These are phyloP conservation scores for Leucosporidium yakuticum DNA, from an alignment of 768 basidiomycete genomes.

Conservation along the genomic window DNA sequence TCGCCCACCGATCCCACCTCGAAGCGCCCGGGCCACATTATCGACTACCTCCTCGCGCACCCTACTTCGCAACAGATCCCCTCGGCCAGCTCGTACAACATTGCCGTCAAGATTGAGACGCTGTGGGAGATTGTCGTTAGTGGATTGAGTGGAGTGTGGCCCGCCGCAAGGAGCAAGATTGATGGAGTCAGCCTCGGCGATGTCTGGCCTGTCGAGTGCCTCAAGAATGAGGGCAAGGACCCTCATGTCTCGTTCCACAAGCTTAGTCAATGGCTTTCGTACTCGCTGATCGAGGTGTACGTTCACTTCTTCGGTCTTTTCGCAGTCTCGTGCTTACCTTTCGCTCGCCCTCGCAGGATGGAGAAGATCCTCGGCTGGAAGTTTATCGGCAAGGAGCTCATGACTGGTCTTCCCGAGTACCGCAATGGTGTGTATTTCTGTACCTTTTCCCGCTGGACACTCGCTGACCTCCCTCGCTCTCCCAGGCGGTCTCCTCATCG, in stretches of 20 bases:
- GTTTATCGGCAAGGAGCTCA: constrained; percentile 70
- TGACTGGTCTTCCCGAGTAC: constrained; percentile 94
- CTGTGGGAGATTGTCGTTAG: constrained; percentile 79
- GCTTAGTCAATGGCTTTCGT: constrained; percentile 88
- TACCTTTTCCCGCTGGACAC: neutral
- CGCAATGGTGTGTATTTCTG: constrained; percentile 62
- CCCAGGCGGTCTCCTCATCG: constrained; percentile 77
- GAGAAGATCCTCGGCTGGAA: constrained; percentile 70
- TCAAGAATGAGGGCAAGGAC: constrained; percentile 51
- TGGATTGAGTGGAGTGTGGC: constrained; percentile 84
- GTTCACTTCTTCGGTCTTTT: neutral
- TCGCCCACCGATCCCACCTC: constrained; percentile 8
- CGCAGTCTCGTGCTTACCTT: neutral
- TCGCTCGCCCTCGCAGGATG: constrained; percentile 47
- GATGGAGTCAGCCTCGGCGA: constrained; percentile 73
- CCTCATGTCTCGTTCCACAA: constrained; percentile 88
- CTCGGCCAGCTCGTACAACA: constrained; percentile 17
- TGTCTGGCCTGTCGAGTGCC: constrained; percentile 76
- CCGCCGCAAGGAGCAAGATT: constrained; percentile 58
- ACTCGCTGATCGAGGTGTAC: constrained; percentile 53
- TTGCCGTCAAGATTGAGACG: constrained; percentile 59
- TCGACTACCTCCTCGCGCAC: constrained; percentile 39
- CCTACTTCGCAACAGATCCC: constrained; percentile 25
- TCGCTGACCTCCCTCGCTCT: neutral
- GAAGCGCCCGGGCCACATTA: constrained; percentile 28